Evolutionary conservation across 2,329 filamentous ascomycete genomes (phyloP), one percentile per base, ranked within the genome.

Genomic region (Paraphoma sp.): DNA sequence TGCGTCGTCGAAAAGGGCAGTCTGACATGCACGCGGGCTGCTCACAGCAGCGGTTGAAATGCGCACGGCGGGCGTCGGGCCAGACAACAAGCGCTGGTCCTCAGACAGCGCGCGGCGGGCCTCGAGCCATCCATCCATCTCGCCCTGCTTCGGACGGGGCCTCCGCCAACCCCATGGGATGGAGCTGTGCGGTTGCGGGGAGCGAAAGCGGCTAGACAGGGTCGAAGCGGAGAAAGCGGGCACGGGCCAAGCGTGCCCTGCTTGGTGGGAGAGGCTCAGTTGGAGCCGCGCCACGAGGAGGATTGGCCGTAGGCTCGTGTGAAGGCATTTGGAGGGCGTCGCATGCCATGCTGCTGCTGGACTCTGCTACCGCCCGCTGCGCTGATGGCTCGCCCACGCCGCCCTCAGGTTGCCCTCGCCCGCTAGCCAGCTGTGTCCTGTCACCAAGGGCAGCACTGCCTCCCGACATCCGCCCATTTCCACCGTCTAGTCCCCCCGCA

Each of bases 211-310:
- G 17, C 38, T 12, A 23, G 28, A 18, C 36, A 16, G 33, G 30
- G 48, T 16, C 44, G 48, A 54, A 57, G 57, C 57, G 57, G 54
- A 54, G 54, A 54, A 50, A 38, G 47, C 30, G 50, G 7, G 40
- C 18, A 50, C 44, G 31, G 36, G 48, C 51, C 18, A 50, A 36
- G 31, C 46, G 48, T 51, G 54, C 48, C 53, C 48, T 50, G 45
- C 59, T 52, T 30, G 45, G 51, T 52, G 56, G 58, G 59, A 62
- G 59, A 62, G 59, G 46, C 59, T 59, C 58, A 61, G 55, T 52
- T 57, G 52, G 58, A 60, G 54, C 51, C 56, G 54, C 53, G 53
- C 56, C 49, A 54, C 53, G 18, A 46, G 30, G 36, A 45, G 28
- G 41, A 44, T 30, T 43, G 49, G 41, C 49, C 54, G 48, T 48